A percentile compares a stretch with the other conserved stretches of the same genome.
Evolutionary conservation across 176 grass and related monocot species (phyloP).

Genomic region (Oryza rufipogon): DNA sequence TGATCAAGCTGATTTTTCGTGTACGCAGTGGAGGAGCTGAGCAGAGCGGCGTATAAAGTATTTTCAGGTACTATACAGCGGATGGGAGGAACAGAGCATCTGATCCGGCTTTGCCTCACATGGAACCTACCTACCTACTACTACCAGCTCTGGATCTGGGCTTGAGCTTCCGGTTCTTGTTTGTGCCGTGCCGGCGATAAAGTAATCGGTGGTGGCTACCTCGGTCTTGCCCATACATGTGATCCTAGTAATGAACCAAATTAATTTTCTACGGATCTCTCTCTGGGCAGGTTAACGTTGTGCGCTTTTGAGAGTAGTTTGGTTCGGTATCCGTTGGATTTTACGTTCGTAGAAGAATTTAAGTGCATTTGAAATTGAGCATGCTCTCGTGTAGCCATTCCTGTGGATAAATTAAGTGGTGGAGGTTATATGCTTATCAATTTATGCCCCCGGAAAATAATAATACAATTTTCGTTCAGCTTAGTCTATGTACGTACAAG

Average conservation of each 20-base stretch:
- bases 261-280: neutral
- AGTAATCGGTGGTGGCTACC: neutral
- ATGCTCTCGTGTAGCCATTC: neutral
- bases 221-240: conserved; percentile 22
- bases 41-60: neutral
- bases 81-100: conserved; percentile 14
- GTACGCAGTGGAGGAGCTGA: neutral
- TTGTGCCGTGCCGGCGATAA: conserved; percentile 10
- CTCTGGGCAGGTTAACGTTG: neutral
- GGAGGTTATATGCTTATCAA: no score
- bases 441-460: no score
- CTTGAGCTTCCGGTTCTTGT: neutral
- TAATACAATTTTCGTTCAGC: no score
- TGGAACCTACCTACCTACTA: conserved; percentile 24
- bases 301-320: neutral
- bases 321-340: neutral
- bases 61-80: conserved; percentile 2
- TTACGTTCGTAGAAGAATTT: neutral
- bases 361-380: neutral
- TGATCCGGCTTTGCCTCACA: neutral
- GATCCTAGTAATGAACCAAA: conserved; percentile 35
- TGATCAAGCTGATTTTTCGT: no score
- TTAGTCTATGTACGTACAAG: no score
- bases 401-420: neutral
- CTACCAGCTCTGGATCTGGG: conserved; percentile 36